Evolutionary conservation across 441 rosid species (phyloP), one percentile per base, ranked within the genome.

Genomic region (Populus hybrid): DNA sequence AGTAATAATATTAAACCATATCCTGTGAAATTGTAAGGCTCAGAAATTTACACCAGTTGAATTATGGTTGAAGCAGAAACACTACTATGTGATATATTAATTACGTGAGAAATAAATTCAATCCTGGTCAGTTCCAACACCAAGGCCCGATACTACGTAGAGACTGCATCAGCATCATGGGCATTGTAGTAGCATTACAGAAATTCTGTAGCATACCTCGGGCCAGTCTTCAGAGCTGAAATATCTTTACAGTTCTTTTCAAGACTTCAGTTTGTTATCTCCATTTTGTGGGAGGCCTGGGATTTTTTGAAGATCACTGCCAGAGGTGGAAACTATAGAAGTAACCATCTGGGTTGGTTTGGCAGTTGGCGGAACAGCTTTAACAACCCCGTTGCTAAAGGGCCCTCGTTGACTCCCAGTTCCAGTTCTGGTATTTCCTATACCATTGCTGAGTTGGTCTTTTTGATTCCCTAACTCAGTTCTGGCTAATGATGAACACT

Each of bases 401-500:
- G 87, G 84, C 68, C 81, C 81, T 23, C 84, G 87, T 72, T 75
- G 89, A 71, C 81, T 80, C 80, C 87, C 92, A 61, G 82, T 72
- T 81, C 85, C 94, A 11, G 79, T 80, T 84, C 84, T 87, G 63
- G 81, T 84, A 20, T 79, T 84, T 21, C 76, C 68, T 8, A 86
- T 81, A 67, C 88, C 83, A 64, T 86, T 88, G 81, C 75, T 79
- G 77, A 72, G 64, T 5, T 73, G 71, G 30, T 86, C 91, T 82
- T 76, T 85, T 50, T 79, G 86, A 82, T 76, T 80, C 68, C 85
- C 92, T 75, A 79, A 30, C 71, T 93, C 95, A 63, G 83, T 83
- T 85, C 94, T 90, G 16, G 92, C 94, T 30, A 89, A 85, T 24
- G 89, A 85, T 46, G 88, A 91, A 82, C 90, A 91, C 38, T 87